phyloP scores from a whole-genome alignment of 2,329 filamentous ascomycete genomes.

The Thyridium curvatum region DNA sequence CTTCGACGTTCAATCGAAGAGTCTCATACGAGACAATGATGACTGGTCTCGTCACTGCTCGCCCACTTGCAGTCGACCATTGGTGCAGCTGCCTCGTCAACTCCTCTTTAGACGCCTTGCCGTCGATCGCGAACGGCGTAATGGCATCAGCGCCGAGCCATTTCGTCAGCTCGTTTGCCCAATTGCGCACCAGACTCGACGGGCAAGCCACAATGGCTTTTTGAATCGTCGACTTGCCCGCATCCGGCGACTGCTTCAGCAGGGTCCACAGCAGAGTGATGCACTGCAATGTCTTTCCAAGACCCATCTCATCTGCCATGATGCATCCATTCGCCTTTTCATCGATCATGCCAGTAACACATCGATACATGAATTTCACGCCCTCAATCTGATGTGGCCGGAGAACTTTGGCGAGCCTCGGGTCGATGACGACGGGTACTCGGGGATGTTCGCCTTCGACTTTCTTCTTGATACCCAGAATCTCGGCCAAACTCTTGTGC shows the following conservation, averaged over 20 bases:
- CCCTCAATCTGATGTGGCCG: constrained; percentile 97
- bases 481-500: constrained; percentile 93
- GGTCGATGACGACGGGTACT: constrained; percentile 97
- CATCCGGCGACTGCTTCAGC: constrained; percentile 89
- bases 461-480: constrained; percentile 88
- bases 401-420: constrained; percentile 78
- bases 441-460: constrained; percentile 73
- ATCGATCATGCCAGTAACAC: constrained; percentile 92
- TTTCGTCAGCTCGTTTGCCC: constrained; percentile 95
- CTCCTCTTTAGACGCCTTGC: constrained; percentile 92
- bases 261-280: constrained; percentile 96
- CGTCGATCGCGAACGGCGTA: constrained; percentile 91
- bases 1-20: constrained; percentile 81
- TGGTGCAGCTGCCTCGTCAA: constrained; percentile 84
- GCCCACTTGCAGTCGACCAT: constrained; percentile 90
- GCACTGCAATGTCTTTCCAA: constrained; percentile 96
- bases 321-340: constrained; percentile 93
- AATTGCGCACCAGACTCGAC: constrained; percentile 93
- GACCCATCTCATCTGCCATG: constrained; percentile 98
- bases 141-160: constrained; percentile 93
- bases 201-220: constrained; percentile 97
- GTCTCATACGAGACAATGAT: constrained; percentile 99
- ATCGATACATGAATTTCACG: constrained; percentile 94
- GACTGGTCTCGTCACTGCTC: constrained; percentile 82
- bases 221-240: constrained; percentile 88